Evolutionary conservation across 208 protist genomes (phyloP).

Genomic region (Entamoeba histolytica): DNA sequence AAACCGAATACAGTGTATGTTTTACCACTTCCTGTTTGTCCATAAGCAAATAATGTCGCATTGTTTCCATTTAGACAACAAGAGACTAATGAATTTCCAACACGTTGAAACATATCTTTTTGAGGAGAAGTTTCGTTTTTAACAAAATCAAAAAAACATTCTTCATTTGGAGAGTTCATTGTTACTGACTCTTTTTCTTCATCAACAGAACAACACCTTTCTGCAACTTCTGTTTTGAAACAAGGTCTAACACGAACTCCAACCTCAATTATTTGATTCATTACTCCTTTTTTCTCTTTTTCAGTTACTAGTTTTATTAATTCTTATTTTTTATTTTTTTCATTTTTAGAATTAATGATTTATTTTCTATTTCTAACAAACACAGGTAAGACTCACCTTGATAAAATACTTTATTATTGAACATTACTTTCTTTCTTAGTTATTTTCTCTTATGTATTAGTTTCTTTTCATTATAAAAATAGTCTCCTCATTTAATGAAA

Average conservation of each 20-base stretch:
- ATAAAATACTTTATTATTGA: too few relatives aligned
- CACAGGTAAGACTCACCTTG: too few relatives aligned
- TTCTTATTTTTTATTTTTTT: too few relatives aligned
- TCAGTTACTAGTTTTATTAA: too few relatives aligned
- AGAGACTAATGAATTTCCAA: background rate
- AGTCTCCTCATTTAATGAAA: too few relatives aligned
- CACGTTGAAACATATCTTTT: background rate
- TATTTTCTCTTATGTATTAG: too few relatives aligned
- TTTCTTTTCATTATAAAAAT: too few relatives aligned
- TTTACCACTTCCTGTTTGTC: constrained; percentile 59
- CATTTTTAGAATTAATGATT: too few relatives aligned
- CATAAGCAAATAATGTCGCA: constrained; percentile 46
- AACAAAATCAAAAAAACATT: background rate
- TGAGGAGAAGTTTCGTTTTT: background rate
- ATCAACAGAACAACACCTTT: background rate
- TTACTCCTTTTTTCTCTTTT: background rate
- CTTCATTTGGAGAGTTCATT: background rate
- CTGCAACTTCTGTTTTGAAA: background rate
- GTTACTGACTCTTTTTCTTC: background rate
- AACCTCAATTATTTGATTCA: background rate
- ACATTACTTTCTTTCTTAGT: too few relatives aligned
- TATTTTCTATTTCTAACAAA: too few relatives aligned
- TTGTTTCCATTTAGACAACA: background rate
- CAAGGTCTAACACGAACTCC: background rate
- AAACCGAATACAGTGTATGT: constrained; percentile 15